Percentiles rank a stretch among this genome's conserved stretches.
Conservation (phyloP, 306 rosid species). For the Pterocarpus macrocarpus region DNA sequence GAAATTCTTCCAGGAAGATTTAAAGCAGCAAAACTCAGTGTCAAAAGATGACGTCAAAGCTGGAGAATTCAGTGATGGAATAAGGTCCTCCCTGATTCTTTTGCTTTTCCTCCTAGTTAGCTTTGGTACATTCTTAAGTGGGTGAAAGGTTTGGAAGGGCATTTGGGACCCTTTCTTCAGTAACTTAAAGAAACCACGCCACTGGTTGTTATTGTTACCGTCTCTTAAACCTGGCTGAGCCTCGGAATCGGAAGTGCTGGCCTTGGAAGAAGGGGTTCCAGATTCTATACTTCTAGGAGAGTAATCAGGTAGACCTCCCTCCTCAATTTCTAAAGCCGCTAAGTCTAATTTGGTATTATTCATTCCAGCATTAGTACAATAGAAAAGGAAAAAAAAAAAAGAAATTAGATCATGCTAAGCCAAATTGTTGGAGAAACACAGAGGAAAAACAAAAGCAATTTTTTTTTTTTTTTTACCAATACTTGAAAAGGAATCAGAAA, state of each 20-base stretch:
- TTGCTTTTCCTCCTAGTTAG: conserved; percentile 81
- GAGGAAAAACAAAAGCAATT: neutral
- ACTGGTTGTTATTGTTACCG: conserved; percentile 39
- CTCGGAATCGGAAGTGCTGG: conserved; percentile 79
- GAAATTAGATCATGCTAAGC: neutral
- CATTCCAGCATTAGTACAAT: conserved; percentile 38
- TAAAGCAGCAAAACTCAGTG: conserved; percentile 65
- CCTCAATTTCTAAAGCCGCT: conserved; percentile 56
- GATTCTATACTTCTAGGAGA: conserved; percentile 60
- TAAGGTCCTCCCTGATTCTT: conserved; percentile 69
- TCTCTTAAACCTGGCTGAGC: conserved; percentile 45
- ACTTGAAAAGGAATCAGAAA: conserved; percentile 69
- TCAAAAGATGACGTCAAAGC: conserved; percentile 58
- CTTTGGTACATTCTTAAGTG: conserved; percentile 64
- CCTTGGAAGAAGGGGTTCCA: conserved; percentile 59
- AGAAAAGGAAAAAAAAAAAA: neutral
- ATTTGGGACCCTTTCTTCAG: conserved; percentile 74
- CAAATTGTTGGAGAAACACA: neutral
- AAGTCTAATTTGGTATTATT: conserved; percentile 52
- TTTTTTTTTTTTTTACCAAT: conserved; percentile 50
- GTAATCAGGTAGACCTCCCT: conserved; percentile 44
- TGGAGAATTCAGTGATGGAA: conserved; percentile 65
- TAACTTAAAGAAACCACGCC: conserved; percentile 73
- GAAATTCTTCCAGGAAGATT: conserved; percentile 87
- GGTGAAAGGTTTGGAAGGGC: conserved; percentile 67